Conservation (phyloP, 1,284 basidiomycete genomes). For the Rhodofomes roseus region DNA sequence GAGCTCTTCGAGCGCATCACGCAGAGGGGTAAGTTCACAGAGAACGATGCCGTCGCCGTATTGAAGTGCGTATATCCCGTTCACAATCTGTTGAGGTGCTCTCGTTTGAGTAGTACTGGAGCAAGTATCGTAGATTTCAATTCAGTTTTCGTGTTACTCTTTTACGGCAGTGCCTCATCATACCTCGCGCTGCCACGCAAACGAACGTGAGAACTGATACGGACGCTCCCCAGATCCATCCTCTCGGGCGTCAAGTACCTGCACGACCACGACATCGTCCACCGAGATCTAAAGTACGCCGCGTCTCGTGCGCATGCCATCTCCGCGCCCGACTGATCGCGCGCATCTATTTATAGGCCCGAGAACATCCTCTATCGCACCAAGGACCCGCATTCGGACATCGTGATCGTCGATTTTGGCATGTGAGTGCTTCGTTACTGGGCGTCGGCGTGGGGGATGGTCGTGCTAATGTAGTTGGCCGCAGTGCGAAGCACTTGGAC, state of each 20-base stretch:
- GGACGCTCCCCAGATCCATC: conserved; percentile 50
- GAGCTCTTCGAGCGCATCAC: conserved; percentile 87
- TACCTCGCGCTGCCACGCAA: too few species aligned
- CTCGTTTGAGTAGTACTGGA: too few species aligned
- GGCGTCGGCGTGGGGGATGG: not conserved
- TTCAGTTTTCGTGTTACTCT: not conserved
- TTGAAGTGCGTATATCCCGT: conserved; percentile 50
- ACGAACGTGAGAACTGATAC: not conserved
- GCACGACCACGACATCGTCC: conserved; percentile 86
- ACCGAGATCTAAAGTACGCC: conserved; percentile 83
- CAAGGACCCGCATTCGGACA: conserved; percentile 64
- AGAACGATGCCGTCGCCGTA: conserved; percentile 78
- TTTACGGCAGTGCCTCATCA: not conserved
- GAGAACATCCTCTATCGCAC: conserved; percentile 94
- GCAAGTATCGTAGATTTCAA: too few species aligned
- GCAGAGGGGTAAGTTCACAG: conserved; percentile 84
- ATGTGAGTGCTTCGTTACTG: conserved; percentile 54
- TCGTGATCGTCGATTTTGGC: conserved; percentile 96
- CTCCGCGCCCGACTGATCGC: not conserved
- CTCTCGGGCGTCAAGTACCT: conserved; percentile 79
- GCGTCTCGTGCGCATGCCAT: not conserved
- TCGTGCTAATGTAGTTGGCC: not conserved
- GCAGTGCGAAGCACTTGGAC: conserved; percentile 82
- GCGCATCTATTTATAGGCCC: conserved; percentile 46
- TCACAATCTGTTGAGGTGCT: not conserved